Percentiles rank a stretch among this genome's conserved stretches.
These are phyloP conservation scores for Plenodomus biglobosus DNA, from an alignment of 2,329 filamentous ascomycete species.

Conservation along the genomic window DNA sequence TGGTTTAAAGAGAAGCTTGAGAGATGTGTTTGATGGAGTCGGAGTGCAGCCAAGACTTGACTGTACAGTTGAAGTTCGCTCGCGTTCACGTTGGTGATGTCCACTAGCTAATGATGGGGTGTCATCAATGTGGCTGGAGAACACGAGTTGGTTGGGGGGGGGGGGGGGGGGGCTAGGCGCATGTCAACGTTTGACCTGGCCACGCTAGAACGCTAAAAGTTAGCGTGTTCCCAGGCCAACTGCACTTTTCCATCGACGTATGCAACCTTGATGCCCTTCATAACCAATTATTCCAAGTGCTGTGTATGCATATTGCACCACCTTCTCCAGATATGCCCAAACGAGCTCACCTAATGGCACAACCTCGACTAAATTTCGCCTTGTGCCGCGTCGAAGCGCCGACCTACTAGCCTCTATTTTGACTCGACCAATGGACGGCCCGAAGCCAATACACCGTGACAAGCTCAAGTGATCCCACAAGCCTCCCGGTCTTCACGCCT, in stretches of 20 bases:
- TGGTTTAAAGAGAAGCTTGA: constrained; percentile 21
- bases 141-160: too few species aligned
- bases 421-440: constrained; percentile 13
- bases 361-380: constrained; percentile 1
- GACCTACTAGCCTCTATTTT: constrained; percentile 5
- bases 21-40: too few species aligned
- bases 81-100: not conserved
- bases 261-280: too few species aligned
- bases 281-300: too few species aligned
- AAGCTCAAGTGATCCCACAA: constrained; percentile 14
- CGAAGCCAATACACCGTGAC: constrained; percentile 11
- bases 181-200: too few species aligned
- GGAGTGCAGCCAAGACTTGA: not conserved
- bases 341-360: not conserved
- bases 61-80: not conserved
- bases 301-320: too few species aligned
- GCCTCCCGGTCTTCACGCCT: constrained; percentile 9
- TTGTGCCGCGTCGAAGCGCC: constrained; percentile 12
- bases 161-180: too few species aligned
- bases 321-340: not conserved
- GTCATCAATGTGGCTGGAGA: too few species aligned
- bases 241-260: too few species aligned
- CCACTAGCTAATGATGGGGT: not conserved
- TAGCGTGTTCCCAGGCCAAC: too few species aligned
- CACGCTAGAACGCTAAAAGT: too few species aligned